Conservation (phyloP, 345 rosid species). For the Eucalyptus shirleyi region DNA sequence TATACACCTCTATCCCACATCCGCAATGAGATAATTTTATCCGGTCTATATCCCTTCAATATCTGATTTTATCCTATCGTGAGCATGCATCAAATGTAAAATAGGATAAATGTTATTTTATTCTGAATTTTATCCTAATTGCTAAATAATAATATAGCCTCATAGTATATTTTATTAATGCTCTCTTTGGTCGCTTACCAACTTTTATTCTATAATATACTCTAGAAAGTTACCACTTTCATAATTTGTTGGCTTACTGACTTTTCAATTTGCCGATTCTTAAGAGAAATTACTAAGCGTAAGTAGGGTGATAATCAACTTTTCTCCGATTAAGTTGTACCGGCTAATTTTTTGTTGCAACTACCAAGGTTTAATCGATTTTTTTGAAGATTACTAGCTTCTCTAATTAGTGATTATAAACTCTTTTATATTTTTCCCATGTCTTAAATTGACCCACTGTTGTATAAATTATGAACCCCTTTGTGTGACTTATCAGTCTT, state of each 20-base stretch:
- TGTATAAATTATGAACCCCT: neutral
- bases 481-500: neutral
- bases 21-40: accelerated
- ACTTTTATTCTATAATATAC: too few species aligned
- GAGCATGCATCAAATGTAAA: too few species aligned
- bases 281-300: neutral
- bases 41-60: accelerated
- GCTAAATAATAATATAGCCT: too few species aligned
- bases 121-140: accelerated
- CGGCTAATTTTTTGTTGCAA: neutral
- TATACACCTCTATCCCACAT: too few species aligned
- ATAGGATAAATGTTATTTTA: too few species aligned
- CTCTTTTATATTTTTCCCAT: neutral
- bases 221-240: neutral
- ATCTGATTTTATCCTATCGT: too few species aligned
- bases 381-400: neutral
- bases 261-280: neutral
- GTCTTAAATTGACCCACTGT: neutral
- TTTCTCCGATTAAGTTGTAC: neutral
- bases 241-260: neutral
- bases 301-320: neutral
- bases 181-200: neutral
- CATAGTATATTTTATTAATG: too few species aligned
- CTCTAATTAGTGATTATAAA: neutral
- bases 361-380: neutral